phyloP scores from a whole-genome alignment of 2,329 filamentous ascomycete species.

The Fusarium bactridioides region DNA sequence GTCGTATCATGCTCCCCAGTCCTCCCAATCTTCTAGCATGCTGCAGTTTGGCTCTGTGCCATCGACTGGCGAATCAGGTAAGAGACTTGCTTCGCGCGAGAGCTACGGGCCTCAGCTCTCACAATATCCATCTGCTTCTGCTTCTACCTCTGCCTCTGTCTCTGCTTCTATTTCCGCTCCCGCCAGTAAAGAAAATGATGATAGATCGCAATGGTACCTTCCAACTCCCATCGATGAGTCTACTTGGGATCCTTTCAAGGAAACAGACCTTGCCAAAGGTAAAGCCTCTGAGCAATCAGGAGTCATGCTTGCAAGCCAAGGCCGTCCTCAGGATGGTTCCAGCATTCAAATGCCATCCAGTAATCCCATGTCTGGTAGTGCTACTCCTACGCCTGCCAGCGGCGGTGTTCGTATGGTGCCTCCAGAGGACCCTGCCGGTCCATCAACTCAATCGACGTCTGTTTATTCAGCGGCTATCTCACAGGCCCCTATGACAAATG shows the following conservation, averaged over 20 bases:
- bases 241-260: slow-evolving; percentile 37
- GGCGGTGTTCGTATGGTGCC: slow-evolving; percentile 38
- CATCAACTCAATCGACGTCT: slow-evolving; percentile 12
- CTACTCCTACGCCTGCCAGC: slow-evolving; percentile 18
- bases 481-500: neutral
- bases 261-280: slow-evolving; percentile 17
- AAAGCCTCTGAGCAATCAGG: slow-evolving; percentile 18
- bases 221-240: slow-evolving; percentile 31
- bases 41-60: slow-evolving; percentile 28
- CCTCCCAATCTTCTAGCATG: slow-evolving; percentile 36
- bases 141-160: neutral
- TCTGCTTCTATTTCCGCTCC: neutral
- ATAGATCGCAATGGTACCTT: slow-evolving; percentile 34
- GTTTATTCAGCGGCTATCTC: neutral
- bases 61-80: slow-evolving; percentile 35
- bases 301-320: slow-evolving; percentile 2
- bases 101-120: slow-evolving; percentile 14
- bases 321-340: neutral
- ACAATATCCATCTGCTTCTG: slow-evolving; percentile 9
- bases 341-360: slow-evolving; percentile 2
- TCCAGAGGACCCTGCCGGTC: slow-evolving; percentile 7
- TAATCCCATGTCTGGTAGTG: slow-evolving; percentile 16
- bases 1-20: slow-evolving; percentile 32
- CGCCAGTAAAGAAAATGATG: slow-evolving; percentile 27
- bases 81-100: slow-evolving; percentile 31